phyloP scores from a whole-genome alignment of 208 protist species.

The Angomonas ambiguus region DNA sequence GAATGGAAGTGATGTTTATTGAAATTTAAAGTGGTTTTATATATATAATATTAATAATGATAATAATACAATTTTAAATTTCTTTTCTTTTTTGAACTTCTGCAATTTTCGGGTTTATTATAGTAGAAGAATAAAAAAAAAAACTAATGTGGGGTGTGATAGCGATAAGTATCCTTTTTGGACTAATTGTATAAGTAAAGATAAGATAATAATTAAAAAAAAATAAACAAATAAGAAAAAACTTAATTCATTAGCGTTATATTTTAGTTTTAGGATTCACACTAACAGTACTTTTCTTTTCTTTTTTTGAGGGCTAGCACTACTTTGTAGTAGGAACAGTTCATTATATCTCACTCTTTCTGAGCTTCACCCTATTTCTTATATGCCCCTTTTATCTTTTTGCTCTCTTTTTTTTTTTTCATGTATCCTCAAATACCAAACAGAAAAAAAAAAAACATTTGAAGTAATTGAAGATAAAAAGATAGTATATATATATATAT shows the following conservation, averaged over 20 bases:
- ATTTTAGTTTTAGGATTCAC: too few species aligned
- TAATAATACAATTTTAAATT: constrained; percentile 8
- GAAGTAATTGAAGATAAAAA: constrained; percentile 15
- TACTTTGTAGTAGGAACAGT: too few species aligned
- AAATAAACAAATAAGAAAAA: neutral
- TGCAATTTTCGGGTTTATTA: constrained; percentile 10
- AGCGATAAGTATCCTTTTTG: neutral
- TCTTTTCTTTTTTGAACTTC: constrained; percentile 6
- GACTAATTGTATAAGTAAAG: neutral
- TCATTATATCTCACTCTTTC: too few species aligned
- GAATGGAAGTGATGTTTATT: constrained; percentile 79
- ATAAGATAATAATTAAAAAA: neutral
- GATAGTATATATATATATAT: neutral
- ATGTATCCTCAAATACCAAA: neutral
- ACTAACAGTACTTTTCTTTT: too few species aligned
- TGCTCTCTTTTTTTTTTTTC: neutral
- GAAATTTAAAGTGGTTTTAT: constrained; percentile 1
- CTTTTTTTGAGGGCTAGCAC: too few species aligned
- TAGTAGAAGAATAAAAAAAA: neutral
- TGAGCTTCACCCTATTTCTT: too few species aligned
- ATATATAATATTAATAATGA: constrained; percentile 1
- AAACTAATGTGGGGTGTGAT: neutral
- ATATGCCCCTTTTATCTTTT: constrained; percentile 4
- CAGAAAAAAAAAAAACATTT: constrained; percentile 1
- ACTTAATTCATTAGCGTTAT: too few species aligned